Conservation (phyloP, 2,329 filamentous ascomycete genomes). For the Penicillium crustosum region DNA sequence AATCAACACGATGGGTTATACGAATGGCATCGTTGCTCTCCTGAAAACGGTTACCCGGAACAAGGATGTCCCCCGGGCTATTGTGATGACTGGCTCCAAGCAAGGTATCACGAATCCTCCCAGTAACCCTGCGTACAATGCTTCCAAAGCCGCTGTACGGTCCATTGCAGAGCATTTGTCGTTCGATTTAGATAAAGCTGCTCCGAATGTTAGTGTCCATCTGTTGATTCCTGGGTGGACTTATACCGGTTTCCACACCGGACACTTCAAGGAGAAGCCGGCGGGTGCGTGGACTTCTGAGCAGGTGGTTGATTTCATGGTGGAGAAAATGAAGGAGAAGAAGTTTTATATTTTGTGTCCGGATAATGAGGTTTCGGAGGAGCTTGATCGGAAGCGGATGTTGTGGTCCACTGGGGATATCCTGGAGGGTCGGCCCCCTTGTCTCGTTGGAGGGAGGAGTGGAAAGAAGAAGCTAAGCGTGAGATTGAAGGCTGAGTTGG, state of each 20-base stretch:
- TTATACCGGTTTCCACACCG: not conserved
- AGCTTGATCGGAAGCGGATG: not conserved
- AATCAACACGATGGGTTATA: no score
- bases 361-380: not conserved
- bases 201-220: not conserved
- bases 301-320: not conserved
- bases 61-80: no score
- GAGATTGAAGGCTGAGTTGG: not conserved
- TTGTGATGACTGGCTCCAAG: no score
- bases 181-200: no score
- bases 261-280: not conserved
- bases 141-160: no score
- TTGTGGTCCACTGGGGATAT: not conserved
- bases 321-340: not conserved
- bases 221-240: not conserved
- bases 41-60: no score
- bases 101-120: no score
- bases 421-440: not conserved
- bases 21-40: no score
- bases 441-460: not conserved
- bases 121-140: no score
- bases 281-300: no score
- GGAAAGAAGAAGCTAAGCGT: not conserved
- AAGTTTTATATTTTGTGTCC: not conserved
- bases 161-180: no score